Conservation (phyloP, 2,329 filamentous ascomycete species). For the Monilinia aucupariae region DNA sequence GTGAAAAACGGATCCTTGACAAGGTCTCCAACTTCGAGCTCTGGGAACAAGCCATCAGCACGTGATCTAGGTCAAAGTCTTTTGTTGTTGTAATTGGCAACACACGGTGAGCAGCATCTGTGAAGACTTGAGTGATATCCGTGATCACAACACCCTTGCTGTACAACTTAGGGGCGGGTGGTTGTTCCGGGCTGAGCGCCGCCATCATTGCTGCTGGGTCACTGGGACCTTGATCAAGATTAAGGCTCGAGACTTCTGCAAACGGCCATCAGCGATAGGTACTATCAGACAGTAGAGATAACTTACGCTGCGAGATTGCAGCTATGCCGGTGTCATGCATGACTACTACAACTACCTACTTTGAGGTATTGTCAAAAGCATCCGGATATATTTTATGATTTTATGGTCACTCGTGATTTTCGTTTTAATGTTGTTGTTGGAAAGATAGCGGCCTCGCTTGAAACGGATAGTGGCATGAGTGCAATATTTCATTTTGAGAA, state of each 20-base stretch:
- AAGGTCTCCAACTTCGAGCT: slow-evolving; percentile 71
- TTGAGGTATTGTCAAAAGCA: background rate
- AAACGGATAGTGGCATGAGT: slow-evolving; percentile 7
- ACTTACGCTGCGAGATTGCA: slow-evolving; percentile 28
- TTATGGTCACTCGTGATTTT: background rate
- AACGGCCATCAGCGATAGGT: slow-evolving; percentile 20
- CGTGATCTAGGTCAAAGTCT: slow-evolving; percentile 21
- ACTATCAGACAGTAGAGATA: background rate
- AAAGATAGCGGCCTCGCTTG: slow-evolving; percentile 5
- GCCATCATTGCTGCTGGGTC: slow-evolving; percentile 24
- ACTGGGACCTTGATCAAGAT: slow-evolving; percentile 28
- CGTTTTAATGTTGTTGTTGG: slow-evolving; percentile 4
- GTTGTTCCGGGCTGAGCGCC: slow-evolving; percentile 28
- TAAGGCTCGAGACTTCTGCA: slow-evolving; percentile 30
- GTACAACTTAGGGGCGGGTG: slow-evolving; percentile 32
- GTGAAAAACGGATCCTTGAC: slow-evolving; percentile 94
- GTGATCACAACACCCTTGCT: slow-evolving; percentile 48
- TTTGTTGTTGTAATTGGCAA: slow-evolving; percentile 15
- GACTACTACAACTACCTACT: slow-evolving; percentile 7
- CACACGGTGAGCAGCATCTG: slow-evolving; percentile 49
- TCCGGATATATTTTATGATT: background rate
- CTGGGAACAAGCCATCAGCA: slow-evolving; percentile 42
- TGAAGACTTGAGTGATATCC: slow-evolving; percentile 55
- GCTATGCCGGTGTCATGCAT: slow-evolving; percentile 29
- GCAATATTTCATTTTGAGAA: background rate